Conservation (phyloP, 129 eudicot species). For the Arctium minus region DNA sequence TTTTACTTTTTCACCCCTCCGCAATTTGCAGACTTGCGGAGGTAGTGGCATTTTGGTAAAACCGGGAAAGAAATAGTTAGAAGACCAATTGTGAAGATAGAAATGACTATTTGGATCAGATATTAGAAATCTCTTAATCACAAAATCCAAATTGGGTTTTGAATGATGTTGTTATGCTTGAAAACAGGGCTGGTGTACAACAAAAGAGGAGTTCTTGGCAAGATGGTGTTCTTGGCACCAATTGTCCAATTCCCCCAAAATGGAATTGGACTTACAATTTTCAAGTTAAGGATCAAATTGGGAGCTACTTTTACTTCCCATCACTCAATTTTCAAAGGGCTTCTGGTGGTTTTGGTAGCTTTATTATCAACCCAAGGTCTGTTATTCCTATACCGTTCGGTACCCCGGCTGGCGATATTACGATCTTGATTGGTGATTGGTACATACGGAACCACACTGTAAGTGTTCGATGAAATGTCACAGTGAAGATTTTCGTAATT, state of each 20-base stretch:
- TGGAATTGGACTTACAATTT: conserved; percentile 58
- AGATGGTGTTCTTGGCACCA: conserved; percentile 66
- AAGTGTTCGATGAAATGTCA: conserved; percentile 29
- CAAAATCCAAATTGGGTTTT: neutral
- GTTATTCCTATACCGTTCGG: conserved; percentile 53
- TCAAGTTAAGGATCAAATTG: conserved; percentile 66
- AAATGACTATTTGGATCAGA: too few relatives aligned
- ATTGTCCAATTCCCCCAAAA: conserved; percentile 64
- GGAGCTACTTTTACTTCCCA: conserved; percentile 65
- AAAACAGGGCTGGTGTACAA: conserved; percentile 55
- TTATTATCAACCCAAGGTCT: conserved; percentile 52
- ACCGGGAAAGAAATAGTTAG: too few relatives aligned
- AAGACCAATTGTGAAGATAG: too few relatives aligned
- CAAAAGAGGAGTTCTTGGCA: conserved; percentile 60
- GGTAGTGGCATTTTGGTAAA: too few relatives aligned
- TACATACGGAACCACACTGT: conserved; percentile 49
- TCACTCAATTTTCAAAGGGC: conserved; percentile 52
- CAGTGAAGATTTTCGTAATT: neutral
- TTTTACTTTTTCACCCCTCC: too few relatives aligned
- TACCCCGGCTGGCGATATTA: conserved; percentile 51
- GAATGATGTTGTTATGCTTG: neutral
- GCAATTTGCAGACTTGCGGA: too few relatives aligned
- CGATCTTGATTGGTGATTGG: conserved; percentile 65
- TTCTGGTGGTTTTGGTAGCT: conserved; percentile 60
- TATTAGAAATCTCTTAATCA: neutral